These are phyloP conservation scores for Fonsecaea nubica DNA, from an alignment of 2,329 filamentous ascomycete genomes.

Conservation along the genomic window DNA sequence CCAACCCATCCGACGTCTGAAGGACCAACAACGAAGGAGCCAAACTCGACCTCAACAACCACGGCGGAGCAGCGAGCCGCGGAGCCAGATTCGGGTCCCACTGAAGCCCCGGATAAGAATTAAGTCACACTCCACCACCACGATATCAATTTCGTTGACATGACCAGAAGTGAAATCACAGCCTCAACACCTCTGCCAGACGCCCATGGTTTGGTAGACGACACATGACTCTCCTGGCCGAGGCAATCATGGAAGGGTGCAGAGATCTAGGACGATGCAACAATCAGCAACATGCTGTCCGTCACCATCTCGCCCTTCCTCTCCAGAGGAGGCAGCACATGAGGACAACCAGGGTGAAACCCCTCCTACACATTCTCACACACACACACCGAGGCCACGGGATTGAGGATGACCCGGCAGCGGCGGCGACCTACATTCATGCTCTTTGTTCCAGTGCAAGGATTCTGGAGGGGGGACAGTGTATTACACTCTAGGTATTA, in stretches of 20 bases:
- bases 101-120: not conserved
- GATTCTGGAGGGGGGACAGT: too few species aligned
- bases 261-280: not conserved
- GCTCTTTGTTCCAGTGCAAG: too few species aligned
- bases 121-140: not conserved
- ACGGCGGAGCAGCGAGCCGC: not conserved
- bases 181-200: not conserved
- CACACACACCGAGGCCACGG: too few species aligned
- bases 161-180: not conserved
- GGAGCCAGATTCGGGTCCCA: not conserved
- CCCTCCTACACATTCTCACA: too few species aligned
- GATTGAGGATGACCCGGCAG: too few species aligned
- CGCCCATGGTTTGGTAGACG: not conserved
- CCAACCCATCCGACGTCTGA: not conserved
- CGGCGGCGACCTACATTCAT: too few species aligned
- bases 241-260: not conserved
- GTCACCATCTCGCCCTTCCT: not conserved
- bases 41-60: not conserved
- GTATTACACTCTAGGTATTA: too few species aligned
- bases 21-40: not conserved
- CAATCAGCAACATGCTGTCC: not conserved
- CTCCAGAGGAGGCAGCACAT: not conserved
- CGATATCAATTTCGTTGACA: not conserved
- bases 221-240: not conserved
- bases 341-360: too few species aligned